Percentiles rank a stretch among this genome's conserved stretches.
Evolutionary conservation across 495 filamentous ascomycete species (phyloP).

Genomic region (Penicillium paxilli): DNA sequence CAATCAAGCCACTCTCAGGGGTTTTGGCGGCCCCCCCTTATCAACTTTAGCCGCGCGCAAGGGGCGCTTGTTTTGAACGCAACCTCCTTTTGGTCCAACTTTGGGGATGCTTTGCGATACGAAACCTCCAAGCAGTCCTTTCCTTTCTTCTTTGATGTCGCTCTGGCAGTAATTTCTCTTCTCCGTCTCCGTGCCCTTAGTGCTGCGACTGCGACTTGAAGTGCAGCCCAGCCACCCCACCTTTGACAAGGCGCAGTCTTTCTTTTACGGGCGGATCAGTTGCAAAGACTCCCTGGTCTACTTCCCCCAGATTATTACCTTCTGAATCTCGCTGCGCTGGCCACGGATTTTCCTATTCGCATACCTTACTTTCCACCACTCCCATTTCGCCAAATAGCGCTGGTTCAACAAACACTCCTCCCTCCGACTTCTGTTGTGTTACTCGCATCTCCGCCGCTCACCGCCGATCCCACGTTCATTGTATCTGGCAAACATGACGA

Average conservation of each 20-base stretch:
- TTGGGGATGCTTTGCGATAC: constrained; percentile 29
- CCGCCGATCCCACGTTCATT: constrained; percentile 20
- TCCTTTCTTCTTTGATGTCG: constrained; percentile 21
- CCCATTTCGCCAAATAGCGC: constrained; percentile 2
- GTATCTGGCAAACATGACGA: constrained; percentile 56
- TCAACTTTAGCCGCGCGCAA: constrained; percentile 43
- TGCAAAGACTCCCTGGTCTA: constrained; percentile 6
- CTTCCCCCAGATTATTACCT: constrained; percentile 5
- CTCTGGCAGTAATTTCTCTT: constrained; percentile 37
- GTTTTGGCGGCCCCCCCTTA: constrained; percentile 11
- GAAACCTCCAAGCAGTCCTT: constrained; percentile 13
- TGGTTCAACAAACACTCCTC: constrained; percentile 21
- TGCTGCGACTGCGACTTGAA: constrained; percentile 24
- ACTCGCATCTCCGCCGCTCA: constrained; percentile 1
- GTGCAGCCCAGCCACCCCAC: constrained; percentile 28
- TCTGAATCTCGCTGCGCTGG: background rate
- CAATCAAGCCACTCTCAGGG: constrained; percentile 18
- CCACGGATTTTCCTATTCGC: background rate
- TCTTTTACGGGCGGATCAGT: constrained; percentile 19
- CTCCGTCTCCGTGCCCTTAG: constrained; percentile 11
- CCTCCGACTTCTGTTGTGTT: constrained; percentile 12
- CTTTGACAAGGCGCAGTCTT: constrained; percentile 29
- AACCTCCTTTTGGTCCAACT: constrained; percentile 41
- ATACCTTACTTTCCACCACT: background rate
- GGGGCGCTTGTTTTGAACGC: constrained; percentile 39